Evolutionary conservation across 2,329 filamentous ascomycete genomes (phyloP).

Genomic region (Aspergillus fructus): DNA sequence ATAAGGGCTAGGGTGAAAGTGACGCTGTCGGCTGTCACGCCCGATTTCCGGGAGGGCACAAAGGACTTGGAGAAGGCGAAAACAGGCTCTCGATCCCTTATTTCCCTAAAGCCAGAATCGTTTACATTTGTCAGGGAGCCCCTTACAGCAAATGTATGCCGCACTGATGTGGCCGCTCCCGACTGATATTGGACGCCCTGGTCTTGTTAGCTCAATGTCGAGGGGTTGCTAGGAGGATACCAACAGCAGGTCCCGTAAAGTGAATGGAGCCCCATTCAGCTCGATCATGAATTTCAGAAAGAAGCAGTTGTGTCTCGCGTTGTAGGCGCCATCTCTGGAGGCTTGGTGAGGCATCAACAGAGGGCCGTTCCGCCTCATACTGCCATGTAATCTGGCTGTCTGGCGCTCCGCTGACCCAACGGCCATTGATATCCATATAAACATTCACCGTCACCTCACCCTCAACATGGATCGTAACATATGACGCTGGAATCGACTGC

Average conservation of each 20-base stretch:
- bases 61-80: slow-evolving; percentile 75
- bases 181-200: slow-evolving; percentile 66
- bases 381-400: slow-evolving; percentile 70
- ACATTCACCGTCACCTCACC: slow-evolving; percentile 63
- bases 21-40: slow-evolving; percentile 52
- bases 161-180: slow-evolving; percentile 65
- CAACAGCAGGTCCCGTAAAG: slow-evolving; percentile 66
- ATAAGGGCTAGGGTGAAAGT: slow-evolving; percentile 75
- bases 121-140: slow-evolving; percentile 66
- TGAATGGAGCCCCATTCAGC: slow-evolving; percentile 82
- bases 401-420: slow-evolving; percentile 78
- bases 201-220: slow-evolving; percentile 14
- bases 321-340: slow-evolving; percentile 47
- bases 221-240: slow-evolving; percentile 9
- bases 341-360: slow-evolving; percentile 37
- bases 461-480: slow-evolving; percentile 69
- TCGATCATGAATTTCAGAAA: slow-evolving; percentile 72
- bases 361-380: slow-evolving; percentile 47
- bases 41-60: slow-evolving; percentile 44
- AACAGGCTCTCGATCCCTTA: slow-evolving; percentile 76
- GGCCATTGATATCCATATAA: slow-evolving; percentile 69
- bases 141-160: slow-evolving; percentile 67
- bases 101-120: slow-evolving; percentile 65
- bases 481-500: slow-evolving; percentile 79
- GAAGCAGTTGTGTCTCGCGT: slow-evolving; percentile 58